Evolutionary conservation across 495 filamentous ascomycete species (phyloP).

Genomic region (Terfezia boudieri): DNA sequence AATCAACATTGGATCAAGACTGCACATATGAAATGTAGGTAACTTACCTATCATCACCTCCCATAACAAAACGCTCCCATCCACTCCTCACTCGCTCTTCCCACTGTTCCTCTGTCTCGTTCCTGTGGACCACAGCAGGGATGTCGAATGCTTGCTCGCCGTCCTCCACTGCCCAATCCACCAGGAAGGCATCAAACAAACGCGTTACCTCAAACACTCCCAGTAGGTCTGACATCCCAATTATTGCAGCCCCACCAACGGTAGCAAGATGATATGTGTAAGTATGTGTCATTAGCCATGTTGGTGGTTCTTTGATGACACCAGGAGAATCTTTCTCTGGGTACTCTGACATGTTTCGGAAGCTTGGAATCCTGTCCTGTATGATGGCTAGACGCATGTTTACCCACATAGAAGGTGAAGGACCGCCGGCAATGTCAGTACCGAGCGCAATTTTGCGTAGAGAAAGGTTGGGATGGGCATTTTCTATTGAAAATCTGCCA

Average conservation of each 20-base stretch:
- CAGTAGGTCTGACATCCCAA: conserved; percentile 29
- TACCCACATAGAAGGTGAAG: conserved; percentile 36
- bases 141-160: conserved; percentile 32
- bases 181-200: conserved; percentile 40
- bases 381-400: conserved; percentile 30
- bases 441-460: conserved; percentile 36
- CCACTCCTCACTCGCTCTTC: not conserved
- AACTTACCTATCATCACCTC: not conserved
- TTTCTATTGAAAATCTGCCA: conserved; percentile 14
- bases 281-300: conserved; percentile 24
- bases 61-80: not conserved
- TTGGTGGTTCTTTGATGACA: not conserved
- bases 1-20: no score
- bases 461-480: no score
- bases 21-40: no score
- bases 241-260: conserved; percentile 37
- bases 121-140: not conserved
- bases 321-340: conserved; percentile 1
- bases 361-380: conserved; percentile 17
- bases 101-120: not conserved
- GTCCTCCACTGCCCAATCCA: conserved; percentile 24
- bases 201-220: conserved; percentile 38
- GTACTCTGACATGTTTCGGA: not conserved
- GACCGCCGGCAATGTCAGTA: conserved; percentile 46
- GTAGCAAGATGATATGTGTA: conserved; percentile 43